Evolutionary conservation across 2,329 filamentous ascomycete species (phyloP), one percentile per base, ranked within the genome.

Genomic region (Dryadomyces quercivorus): DNA sequence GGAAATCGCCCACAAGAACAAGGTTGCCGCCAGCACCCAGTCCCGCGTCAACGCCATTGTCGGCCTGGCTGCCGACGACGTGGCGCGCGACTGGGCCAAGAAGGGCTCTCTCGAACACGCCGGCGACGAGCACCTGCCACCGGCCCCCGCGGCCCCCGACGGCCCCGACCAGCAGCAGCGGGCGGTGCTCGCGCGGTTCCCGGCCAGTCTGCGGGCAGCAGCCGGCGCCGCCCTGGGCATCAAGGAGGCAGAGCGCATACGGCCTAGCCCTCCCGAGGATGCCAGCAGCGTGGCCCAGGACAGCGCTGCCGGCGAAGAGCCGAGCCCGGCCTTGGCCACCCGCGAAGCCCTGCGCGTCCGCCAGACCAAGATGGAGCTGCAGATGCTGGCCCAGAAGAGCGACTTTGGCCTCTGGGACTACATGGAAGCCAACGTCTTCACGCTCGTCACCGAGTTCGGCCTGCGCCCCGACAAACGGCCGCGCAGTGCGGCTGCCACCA

Each of bases 361-460:
- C 5, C 59, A 59, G 50, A 6, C 26, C 3, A 47, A 51, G 42
- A 55, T 88, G 9, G 75, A 79, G 58, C 58, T 60, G 6, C 62
- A 78, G 43, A 77, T 91, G 69, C 66, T 70, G 12, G 64, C 61
- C 2, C 82, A 82, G 18, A 60, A 70, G 56, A 79, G 79, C 0
- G 86, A 91, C 60, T 68, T 75, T 20, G 78, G 80, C 51, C 70
- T 89, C 10, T 90, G 86, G 85, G 65, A 78, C 7, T 66, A 85
- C 3, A 72, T 91, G 64, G 80, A 88, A 57, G 65, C 70, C 5
- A 77, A 88, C 51, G 81, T 90, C 13, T 86, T 90, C 60, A 71
- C 75, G 1, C 67, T 83, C 58, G 75, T 84, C 0, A 63, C 67
- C 3, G 75, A 70, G 56, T 67, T 88, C 4, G 56, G 57, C 4